These are phyloP conservation scores for Exophiala phaeomuriformis DNA, from an alignment of 2,329 filamentous ascomycete species.

Conservation along the genomic window DNA sequence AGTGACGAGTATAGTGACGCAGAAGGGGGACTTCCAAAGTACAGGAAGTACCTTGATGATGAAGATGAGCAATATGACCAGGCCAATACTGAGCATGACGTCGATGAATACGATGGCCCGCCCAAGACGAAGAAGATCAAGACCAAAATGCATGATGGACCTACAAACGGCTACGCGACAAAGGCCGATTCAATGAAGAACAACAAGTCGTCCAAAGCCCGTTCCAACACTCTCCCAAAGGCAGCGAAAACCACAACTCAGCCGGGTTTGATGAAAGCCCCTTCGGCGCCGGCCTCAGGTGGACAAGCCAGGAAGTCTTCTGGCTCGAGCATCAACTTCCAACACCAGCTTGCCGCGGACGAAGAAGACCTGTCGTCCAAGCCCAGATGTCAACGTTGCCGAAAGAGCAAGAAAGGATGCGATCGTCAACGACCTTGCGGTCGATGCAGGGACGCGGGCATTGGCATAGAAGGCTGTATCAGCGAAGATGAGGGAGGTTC, in stretches of 20 bases:
- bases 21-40: constrained; percentile 49
- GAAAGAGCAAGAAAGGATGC: constrained; percentile 99
- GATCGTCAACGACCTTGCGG: constrained; percentile 93
- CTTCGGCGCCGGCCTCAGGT: constrained; percentile 44
- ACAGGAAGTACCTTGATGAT: constrained; percentile 47
- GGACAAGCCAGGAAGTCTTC: constrained; percentile 53
- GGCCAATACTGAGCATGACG: constrained; percentile 39
- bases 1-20: constrained; percentile 56
- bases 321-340: constrained; percentile 52
- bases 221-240: constrained; percentile 32
- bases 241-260: constrained; percentile 42
- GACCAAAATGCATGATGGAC: constrained; percentile 34
- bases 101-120: constrained; percentile 37
- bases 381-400: constrained; percentile 93
- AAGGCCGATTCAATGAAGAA: constrained; percentile 25
- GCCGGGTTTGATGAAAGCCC: constrained; percentile 29
- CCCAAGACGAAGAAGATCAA: constrained; percentile 49
- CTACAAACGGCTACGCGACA: constrained; percentile 17
- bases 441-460: constrained; percentile 90
- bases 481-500: constrained; percentile 98
- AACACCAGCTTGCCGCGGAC: constrained; percentile 57
- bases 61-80: constrained; percentile 48
- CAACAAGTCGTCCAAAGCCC: constrained; percentile 31
- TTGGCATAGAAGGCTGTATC: constrained; percentile 86
- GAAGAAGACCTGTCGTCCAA: constrained; percentile 92